Base-by-base conservation (phyloP, 1,284 basidiomycete genomes). In the Cryptococcus wingfieldii region DNA sequence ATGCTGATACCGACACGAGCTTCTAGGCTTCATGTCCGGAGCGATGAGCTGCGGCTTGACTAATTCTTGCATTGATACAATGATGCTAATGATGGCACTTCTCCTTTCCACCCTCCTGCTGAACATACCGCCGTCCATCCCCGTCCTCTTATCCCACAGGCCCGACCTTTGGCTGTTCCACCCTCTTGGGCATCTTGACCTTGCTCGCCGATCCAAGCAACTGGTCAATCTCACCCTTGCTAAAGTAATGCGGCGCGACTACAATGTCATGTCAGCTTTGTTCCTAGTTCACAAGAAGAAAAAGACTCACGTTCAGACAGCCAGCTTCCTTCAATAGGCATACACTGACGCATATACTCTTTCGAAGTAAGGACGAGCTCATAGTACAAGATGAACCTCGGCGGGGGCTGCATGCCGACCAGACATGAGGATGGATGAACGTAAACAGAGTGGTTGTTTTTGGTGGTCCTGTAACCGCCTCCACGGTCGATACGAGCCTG, bases 321-420 rank as follows among this genome's bases (percentile, higher is more conserved):
- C 95, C 95, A 98, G 43, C 84, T 77, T 1, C 93, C 88, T 71
- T 96, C 94, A 72, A 98, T 97, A 69, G 96, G 92, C 92, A 98
- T 98, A 43, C 93, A 83, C 82, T 97, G 93, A 55, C 91, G 86
- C 71, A 78, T 79, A 66, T 78, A 82, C 65, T 83, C 81, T 65
- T 82, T 82, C 48, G 75, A 77, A 12, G 82, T 83, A 53, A 83
- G 76, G 4, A 83, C 82, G 23, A 78, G 66, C 76, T 98, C 96
- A 71, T 97, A 98, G 78, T 97, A 99, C 55, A 97, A 77, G 31
- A 98, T 77, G 23, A 89, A 89, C 70, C 87, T 87, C 23, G 93
- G 85, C 0, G 94, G 96, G 0, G 96, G 96, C 65, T 97, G 92
- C 70, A 87, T 85, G 67, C 97, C 90, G 83, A 98, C 94, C 62